phyloP scores from a whole-genome alignment of 2,329 filamentous ascomycete species.

The Arthroderma sp. region DNA sequence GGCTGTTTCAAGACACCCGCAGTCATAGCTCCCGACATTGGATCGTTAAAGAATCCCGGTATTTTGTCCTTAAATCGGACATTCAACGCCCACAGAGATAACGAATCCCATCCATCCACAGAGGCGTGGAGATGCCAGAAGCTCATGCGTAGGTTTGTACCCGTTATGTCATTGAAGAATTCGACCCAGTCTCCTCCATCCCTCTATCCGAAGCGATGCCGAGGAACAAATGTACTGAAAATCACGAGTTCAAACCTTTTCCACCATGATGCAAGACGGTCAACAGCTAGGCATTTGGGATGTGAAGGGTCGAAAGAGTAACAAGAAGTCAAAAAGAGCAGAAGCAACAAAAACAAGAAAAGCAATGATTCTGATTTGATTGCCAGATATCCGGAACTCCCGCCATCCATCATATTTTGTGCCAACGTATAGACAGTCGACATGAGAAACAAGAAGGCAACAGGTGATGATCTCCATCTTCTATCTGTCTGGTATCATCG shows the following conservation, averaged over 20 bases:
- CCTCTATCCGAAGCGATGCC: neutral
- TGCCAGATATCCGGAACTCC: constrained; percentile 82
- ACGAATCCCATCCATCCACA: neutral
- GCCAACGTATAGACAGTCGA: constrained; percentile 21
- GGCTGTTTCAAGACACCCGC: neutral
- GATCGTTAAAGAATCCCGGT: neutral
- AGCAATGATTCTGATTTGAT: constrained; percentile 33
- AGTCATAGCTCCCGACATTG: neutral
- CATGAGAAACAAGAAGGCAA: constrained; percentile 15
- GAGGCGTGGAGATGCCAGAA: neutral
- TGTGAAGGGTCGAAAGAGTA: neutral
- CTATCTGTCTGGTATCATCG: constrained; percentile 28
- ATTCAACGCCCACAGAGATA: neutral
- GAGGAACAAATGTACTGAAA: neutral
- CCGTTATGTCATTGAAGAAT: neutral
- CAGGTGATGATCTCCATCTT: constrained; percentile 37
- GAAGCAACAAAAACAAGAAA: neutral
- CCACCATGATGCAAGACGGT: neutral
- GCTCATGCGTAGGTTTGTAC: neutral
- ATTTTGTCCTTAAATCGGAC: neutral
- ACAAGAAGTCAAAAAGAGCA: neutral
- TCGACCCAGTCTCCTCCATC: neutral
- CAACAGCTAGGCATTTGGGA: neutral
- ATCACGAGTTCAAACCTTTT: neutral
- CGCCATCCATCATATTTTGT: constrained; percentile 29